A percentile compares a stretch with the other conserved stretches of the same genome.
These are phyloP conservation scores for Exserohilum rostratum DNA, from an alignment of 2,329 filamentous ascomycete genomes.

Conservation along the genomic window DNA sequence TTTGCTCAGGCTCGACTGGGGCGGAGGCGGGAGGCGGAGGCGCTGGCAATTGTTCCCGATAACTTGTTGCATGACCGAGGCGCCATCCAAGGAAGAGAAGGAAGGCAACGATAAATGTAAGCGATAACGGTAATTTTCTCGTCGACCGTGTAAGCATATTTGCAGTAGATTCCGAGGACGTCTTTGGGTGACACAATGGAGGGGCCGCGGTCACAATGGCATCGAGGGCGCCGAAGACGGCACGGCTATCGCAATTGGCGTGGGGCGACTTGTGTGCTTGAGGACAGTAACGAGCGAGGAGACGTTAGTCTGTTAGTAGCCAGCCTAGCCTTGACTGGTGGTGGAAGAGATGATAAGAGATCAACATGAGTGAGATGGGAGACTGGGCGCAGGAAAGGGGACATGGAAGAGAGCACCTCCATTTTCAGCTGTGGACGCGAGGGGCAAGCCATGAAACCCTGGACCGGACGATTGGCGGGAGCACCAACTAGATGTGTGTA, in stretches of 20 bases:
- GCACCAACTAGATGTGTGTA: neutral
- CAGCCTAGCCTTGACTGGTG: no score
- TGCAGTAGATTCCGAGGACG: neutral
- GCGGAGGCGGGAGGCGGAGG: conserved; percentile 8
- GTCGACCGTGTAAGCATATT: conserved; percentile 39
- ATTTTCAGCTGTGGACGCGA: neutral
- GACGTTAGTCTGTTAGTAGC: no score
- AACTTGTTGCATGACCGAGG: conserved; percentile 30
- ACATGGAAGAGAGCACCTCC: conserved; percentile 15
- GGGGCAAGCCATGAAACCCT: neutral
- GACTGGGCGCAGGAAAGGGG: conserved; percentile 19
- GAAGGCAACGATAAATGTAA: conserved; percentile 35
- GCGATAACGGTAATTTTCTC: conserved; percentile 26
- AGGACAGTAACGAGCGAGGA: no score
- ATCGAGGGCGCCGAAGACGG: conserved; percentile 3
- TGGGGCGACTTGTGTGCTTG: no score
- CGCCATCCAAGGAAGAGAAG: conserved; percentile 42
- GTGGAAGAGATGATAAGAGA: no score
- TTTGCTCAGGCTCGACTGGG: conserved; percentile 3
- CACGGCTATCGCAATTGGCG: conserved; percentile 21
- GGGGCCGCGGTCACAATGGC: conserved; percentile 2
- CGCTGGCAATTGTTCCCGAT: conserved; percentile 20
- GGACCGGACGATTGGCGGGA: neutral
- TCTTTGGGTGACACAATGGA: neutral
- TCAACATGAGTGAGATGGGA: conserved; percentile 25